These are phyloP conservation scores for Chalaropsis thielavioides DNA, from an alignment of 2,329 filamentous ascomycete species.

Conservation along the genomic window DNA sequence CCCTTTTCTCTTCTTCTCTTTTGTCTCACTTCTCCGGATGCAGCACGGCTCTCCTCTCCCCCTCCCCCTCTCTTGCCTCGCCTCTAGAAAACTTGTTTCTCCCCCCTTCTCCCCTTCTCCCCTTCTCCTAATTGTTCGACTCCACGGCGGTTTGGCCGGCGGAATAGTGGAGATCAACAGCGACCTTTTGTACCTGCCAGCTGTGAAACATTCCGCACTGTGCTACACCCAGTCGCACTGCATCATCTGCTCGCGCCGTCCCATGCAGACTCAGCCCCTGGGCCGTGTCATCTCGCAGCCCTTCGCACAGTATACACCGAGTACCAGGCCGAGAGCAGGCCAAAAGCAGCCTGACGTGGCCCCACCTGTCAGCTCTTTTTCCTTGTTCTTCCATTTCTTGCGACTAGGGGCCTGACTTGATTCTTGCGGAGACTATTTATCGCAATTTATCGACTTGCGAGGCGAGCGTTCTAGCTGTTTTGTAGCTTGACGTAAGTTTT, in stretches of 20 bases:
- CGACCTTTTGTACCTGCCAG: not conserved
- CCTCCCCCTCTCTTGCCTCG: not conserved
- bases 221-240: not conserved
- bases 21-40: not conserved
- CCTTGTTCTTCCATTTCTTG: constrained; percentile 4
- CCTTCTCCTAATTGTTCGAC: constrained; percentile 24
- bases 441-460: not conserved
- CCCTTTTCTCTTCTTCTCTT: not conserved
- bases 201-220: not conserved
- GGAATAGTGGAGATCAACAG: constrained; percentile 32
- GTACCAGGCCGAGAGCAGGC: constrained; percentile 7
- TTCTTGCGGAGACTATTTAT: not conserved
- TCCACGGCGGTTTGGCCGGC: constrained; percentile 42
- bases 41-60: not conserved
- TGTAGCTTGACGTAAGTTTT: not conserved
- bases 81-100: not conserved
- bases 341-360: not conserved
- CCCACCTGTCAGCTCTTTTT: constrained; percentile 9
- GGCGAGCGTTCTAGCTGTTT: not conserved
- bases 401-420: not conserved
- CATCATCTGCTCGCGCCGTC: not conserved
- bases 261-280: not conserved
- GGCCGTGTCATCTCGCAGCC: not conserved
- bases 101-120: not conserved
- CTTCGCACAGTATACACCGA: constrained; percentile 10